These are phyloP conservation scores for Claviceps quebecensis DNA, from an alignment of 2,329 filamentous ascomycete species.

Conservation along the genomic window DNA sequence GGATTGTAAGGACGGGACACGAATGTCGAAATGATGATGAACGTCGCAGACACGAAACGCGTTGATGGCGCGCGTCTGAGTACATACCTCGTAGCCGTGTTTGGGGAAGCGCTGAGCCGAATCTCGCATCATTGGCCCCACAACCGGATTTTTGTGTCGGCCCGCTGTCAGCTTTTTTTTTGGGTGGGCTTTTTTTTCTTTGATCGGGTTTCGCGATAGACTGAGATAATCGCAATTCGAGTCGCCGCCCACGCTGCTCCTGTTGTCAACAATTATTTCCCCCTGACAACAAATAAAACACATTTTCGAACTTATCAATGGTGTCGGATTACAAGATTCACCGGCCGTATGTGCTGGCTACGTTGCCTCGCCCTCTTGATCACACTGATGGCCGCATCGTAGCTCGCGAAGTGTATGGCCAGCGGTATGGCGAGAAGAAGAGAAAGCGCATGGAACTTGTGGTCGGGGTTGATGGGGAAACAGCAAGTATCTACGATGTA, in stretches of 20 bases:
- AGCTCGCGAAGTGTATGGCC: conserved; percentile 47
- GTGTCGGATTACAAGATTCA: conserved; percentile 47
- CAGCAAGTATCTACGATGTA: conserved; percentile 52
- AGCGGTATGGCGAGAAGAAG: conserved; percentile 42
- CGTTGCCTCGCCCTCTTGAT: conserved; percentile 44
- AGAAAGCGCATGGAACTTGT: conserved; percentile 49
- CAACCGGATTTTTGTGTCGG: conserved; percentile 21
- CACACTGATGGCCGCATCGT: conserved; percentile 36
- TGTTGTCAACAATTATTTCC: background rate
- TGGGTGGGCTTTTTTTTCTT: conserved; percentile 18
- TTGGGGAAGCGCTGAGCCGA: background rate
- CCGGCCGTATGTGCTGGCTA: conserved; percentile 48
- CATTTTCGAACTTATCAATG: conserved; percentile 24
- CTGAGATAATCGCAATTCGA: background rate
- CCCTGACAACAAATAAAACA: background rate
- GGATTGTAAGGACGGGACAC: background rate
- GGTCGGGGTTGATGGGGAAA: conserved; percentile 51
- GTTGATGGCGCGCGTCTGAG: conserved; percentile 9
- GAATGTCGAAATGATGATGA: background rate
- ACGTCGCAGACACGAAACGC: no score
- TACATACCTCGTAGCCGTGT: background rate
- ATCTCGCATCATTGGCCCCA: conserved; percentile 11
- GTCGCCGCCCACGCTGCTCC: background rate
- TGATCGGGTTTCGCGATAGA: background rate
- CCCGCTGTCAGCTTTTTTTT: conserved; percentile 22